Conservation (phyloP, 106 monocot species). For the Platanthera guangdongensis region DNA sequence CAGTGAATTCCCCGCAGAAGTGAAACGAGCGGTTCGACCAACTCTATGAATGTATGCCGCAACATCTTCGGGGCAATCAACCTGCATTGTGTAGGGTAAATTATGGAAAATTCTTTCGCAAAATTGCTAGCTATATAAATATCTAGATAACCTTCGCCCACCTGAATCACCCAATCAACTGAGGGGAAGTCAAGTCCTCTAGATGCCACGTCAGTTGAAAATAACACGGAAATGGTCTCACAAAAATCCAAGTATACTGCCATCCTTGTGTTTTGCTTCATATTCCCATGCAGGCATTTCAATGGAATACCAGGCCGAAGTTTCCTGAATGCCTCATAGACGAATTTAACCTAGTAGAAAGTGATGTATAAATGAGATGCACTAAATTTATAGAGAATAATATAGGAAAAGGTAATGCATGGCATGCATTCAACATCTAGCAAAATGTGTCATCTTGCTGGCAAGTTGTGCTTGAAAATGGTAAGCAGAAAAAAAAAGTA, state of each 20-base stretch:
- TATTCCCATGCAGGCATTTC: slow-evolving; percentile 82
- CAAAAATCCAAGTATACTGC: slow-evolving; percentile 68
- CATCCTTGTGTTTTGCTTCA: slow-evolving; percentile 73
- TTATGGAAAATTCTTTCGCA: background rate
- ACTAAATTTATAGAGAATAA: background rate
- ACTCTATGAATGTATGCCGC: slow-evolving; percentile 86
- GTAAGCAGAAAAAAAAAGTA: background rate
- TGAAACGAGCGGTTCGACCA: slow-evolving; percentile 93
- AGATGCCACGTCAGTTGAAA: slow-evolving; percentile 87
- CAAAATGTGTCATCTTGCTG: no score
- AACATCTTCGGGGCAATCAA: slow-evolving; percentile 95
- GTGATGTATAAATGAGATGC: background rate
- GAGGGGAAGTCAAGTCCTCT: slow-evolving; percentile 85
- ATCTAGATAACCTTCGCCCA: slow-evolving; percentile 10
- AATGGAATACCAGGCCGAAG: slow-evolving; percentile 90
- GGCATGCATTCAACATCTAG: no score
- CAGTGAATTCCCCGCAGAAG: slow-evolving; percentile 68
- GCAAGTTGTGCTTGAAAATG: no score
- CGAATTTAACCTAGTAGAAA: slow-evolving; percentile 68
- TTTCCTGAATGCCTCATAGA: slow-evolving; percentile 84
- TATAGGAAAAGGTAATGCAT: background rate
- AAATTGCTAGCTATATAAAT: background rate
- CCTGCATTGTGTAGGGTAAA: slow-evolving; percentile 23
- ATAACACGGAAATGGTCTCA: slow-evolving; percentile 67
- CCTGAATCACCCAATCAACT: slow-evolving; percentile 98